These are phyloP conservation scores for Physcia stellaris DNA, from an alignment of 495 filamentous ascomycete species.

Conservation along the genomic window DNA sequence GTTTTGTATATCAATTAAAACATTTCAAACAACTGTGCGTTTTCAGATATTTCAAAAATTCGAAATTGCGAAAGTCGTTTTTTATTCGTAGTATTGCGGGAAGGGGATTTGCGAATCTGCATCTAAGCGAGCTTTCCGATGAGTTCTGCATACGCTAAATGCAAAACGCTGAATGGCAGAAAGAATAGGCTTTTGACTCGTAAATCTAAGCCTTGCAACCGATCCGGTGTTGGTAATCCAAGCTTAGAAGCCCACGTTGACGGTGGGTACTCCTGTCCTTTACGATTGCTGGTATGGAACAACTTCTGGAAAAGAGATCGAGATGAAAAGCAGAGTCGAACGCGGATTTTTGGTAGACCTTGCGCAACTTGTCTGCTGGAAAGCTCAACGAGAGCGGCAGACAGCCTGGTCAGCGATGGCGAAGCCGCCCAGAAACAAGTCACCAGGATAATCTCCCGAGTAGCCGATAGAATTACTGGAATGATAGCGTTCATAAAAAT, in stretches of 20 bases:
- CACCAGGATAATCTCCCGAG: conserved; percentile 52
- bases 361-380: conserved; percentile 10
- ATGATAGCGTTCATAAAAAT: conserved; percentile 38
- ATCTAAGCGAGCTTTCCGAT: too few relatives aligned
- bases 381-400: conserved; percentile 37
- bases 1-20: too few relatives aligned
- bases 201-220: conserved; percentile 45
- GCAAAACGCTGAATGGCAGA: conserved; percentile 57
- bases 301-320: conserved; percentile 53
- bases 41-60: too few relatives aligned
- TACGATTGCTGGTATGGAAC: conserved; percentile 40
- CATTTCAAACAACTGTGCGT: too few relatives aligned
- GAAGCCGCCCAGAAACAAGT: conserved; percentile 65
- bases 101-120: too few relatives aligned
- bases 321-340: conserved; percentile 55
- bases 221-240: conserved; percentile 39
- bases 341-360: conserved; percentile 24
- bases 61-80: too few relatives aligned
- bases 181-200: conserved; percentile 55
- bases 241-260: conserved; percentile 40
- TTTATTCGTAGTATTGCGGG: too few relatives aligned
- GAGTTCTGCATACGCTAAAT: too few relatives aligned
- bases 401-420: conserved; percentile 30
- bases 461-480: conserved; percentile 40
- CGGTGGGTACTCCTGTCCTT: conserved; percentile 43